Evolutionary conservation across 208 protist genomes (phyloP), one percentile per base, ranked within the genome.

Genomic region (Acanthamoeba healyi): DNA sequence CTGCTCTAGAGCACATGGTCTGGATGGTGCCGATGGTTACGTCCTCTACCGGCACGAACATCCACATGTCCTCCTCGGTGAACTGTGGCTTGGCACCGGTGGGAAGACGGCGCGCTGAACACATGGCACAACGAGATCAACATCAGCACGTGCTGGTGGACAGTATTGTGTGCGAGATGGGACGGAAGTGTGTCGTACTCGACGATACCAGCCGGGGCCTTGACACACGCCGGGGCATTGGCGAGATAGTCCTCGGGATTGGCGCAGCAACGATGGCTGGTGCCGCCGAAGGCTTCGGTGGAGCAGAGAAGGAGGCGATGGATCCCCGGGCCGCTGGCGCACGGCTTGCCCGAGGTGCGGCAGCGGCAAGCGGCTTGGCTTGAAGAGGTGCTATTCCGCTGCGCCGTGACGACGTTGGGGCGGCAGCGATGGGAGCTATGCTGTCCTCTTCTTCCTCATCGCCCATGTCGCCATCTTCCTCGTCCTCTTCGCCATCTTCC

Each of bases 401-500:
- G 7, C 38, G 67, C 36, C 38, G 67, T 29, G 67, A 38, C 38
- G 67, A 15, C n/a, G 32, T 22, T 38, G 32, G 29, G 12, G 38
- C 19, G 36, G 14, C 5, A 6, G 32, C 19, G 1, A 79, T 26
- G 38, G 67, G 36, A 7, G 67, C 14, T 9, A 79, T 74, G 0
- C 36, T 19, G 12, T n/a, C 36, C 15, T 58, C 77, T 49, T 86
- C n/a, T 38, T 58, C 77, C 15, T 86, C 77, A 22, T 54, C 46
- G 14, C 17, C 46, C 17, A 19, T 32, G 34, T 82, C 72, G 12
- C 36, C 77, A 24, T 58, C 77, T 86, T 86, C n/a, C 40, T 86
- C 77, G 12, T 86, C 77, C 19, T 82, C 72, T 82, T 46, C 77
- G n/a, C 42, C 72, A 46, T 49, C 72, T 82, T 82, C 72, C n/a